Percentiles rank a stretch among this genome's conserved stretches.
Evolutionary conservation across 441 rosid genomes (phyloP).

Genomic region (Capsella rubella): DNA sequence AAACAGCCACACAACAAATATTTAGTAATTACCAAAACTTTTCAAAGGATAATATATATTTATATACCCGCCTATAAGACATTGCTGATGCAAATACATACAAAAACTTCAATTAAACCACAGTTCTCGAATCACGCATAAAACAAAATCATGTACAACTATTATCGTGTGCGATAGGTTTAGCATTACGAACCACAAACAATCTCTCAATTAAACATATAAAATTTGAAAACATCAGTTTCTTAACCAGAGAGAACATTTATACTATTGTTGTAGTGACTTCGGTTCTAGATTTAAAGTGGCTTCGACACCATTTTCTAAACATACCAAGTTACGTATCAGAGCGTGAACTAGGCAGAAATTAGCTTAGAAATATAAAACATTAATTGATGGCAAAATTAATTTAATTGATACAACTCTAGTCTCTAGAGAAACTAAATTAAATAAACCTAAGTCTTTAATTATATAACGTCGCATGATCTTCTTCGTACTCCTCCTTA

Average conservation of each 20-base stretch:
- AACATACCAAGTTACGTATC: not conserved
- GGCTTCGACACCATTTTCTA: not conserved
- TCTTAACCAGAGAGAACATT: slow-evolving; percentile 1
- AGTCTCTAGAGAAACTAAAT: slow-evolving; percentile 12
- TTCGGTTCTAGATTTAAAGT: slow-evolving; percentile 9
- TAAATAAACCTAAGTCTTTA: slow-evolving; percentile 23
- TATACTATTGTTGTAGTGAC: not conserved
- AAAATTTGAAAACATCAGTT: no score
- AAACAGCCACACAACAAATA: slow-evolving; percentile 32
- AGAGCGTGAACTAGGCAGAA: slow-evolving; percentile 4
- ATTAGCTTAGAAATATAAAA: slow-evolving; percentile 8
- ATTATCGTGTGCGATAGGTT: slow-evolving; percentile 2
- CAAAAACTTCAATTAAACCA: slow-evolving; percentile 41
- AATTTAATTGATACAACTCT: slow-evolving; percentile 30
- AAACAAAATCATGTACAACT: slow-evolving; percentile 26
- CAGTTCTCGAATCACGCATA: slow-evolving; percentile 41
- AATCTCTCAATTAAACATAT: not conserved
- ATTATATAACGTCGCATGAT: slow-evolving; percentile 31
- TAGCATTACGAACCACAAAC: slow-evolving; percentile 6
- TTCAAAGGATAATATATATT: not conserved
- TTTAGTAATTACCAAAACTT: slow-evolving; percentile 13
- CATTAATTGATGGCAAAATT: slow-evolving; percentile 14
- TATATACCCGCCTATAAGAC: slow-evolving; percentile 3
- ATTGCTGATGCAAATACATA: slow-evolving; percentile 46
- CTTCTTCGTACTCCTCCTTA: slow-evolving; percentile 40